A percentile compares a stretch with the other conserved stretches of the same genome.
Conservation (phyloP, 2,329 filamentous ascomycete species). For the Calonectria pauciramosa region DNA sequence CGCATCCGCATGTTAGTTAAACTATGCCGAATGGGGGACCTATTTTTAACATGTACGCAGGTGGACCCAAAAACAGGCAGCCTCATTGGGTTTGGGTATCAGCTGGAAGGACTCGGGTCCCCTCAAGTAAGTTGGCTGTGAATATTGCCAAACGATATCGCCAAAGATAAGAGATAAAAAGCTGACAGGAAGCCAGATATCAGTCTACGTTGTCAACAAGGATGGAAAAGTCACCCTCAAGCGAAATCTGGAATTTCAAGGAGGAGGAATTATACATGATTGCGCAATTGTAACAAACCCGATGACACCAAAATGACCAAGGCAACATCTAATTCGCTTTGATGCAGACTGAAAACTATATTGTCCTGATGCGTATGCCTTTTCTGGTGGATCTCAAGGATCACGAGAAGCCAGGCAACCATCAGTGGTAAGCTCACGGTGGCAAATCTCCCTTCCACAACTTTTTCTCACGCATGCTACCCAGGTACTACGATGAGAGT, state of each 20-base stretch:
- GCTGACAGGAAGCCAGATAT: not conserved
- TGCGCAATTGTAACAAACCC: not conserved
- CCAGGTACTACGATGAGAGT: not conserved
- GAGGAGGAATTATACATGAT: not conserved
- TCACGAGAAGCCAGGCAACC: not conserved
- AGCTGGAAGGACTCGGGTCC: not conserved
- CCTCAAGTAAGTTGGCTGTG: not conserved
- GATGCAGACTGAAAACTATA: not conserved
- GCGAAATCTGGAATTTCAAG: not conserved
- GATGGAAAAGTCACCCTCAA: not conserved
- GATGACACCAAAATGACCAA: not conserved
- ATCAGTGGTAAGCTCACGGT: not conserved
- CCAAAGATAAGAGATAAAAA: too few relatives aligned
- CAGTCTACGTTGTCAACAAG: not conserved
- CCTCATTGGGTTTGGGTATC: not conserved
- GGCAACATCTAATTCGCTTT: not conserved
- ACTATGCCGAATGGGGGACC: not conserved
- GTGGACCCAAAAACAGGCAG: not conserved
- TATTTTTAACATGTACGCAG: not conserved
- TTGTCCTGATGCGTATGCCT: not conserved
- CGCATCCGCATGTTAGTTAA: not conserved
- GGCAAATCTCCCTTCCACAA: too few relatives aligned
- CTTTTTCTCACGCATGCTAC: too few relatives aligned
- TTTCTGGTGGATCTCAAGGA: not conserved
- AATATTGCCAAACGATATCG: not conserved